These are phyloP conservation scores for Penicillium janthinellum DNA, from an alignment of 2,329 filamentous ascomycete genomes.

Conservation along the genomic window DNA sequence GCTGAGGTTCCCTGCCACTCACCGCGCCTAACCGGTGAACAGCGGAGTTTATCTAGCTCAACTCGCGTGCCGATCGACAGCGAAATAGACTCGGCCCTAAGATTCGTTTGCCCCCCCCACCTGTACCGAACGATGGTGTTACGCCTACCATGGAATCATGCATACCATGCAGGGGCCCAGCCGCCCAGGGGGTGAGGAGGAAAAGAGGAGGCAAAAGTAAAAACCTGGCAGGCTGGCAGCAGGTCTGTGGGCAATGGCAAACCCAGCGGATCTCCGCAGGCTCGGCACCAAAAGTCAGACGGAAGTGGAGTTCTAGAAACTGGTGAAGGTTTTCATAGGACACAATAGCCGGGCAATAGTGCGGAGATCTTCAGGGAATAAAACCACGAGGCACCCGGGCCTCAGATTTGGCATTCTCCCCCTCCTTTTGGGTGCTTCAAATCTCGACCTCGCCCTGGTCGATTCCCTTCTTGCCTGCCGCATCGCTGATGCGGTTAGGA, in stretches of 20 bases:
- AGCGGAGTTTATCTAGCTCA: constrained; percentile 3
- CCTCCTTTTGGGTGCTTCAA: not conserved
- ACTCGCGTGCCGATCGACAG: constrained; percentile 16
- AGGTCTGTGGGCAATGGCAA: not conserved
- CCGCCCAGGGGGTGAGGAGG: not conserved
- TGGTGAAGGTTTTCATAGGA: constrained; percentile 5
- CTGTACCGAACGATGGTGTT: constrained; percentile 1
- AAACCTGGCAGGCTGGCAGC: not conserved
- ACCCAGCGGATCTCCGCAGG: not conserved
- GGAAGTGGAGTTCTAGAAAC: constrained; percentile 8
- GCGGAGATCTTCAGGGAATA: constrained; percentile 18
- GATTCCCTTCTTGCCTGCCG: not conserved
- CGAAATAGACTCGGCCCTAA: constrained; percentile 18
- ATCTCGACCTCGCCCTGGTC: not conserved
- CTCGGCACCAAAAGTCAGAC: constrained; percentile 1
- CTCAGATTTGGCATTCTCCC: not conserved
- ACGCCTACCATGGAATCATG: not conserved
- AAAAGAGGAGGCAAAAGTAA: not conserved
- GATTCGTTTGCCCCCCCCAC: constrained; percentile 19
- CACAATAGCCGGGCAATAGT: constrained; percentile 9
- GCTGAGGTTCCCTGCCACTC: not conserved
- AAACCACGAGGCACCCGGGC: constrained; percentile 12
- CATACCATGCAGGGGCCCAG: not conserved
- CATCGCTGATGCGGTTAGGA: constrained; percentile 13
- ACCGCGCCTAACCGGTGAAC: not conserved